A percentile compares a stretch with the other conserved stretches of the same genome.
These are phyloP conservation scores for Quercus rubra DNA, from an alignment of 306 rosid genomes.

Conservation along the genomic window DNA sequence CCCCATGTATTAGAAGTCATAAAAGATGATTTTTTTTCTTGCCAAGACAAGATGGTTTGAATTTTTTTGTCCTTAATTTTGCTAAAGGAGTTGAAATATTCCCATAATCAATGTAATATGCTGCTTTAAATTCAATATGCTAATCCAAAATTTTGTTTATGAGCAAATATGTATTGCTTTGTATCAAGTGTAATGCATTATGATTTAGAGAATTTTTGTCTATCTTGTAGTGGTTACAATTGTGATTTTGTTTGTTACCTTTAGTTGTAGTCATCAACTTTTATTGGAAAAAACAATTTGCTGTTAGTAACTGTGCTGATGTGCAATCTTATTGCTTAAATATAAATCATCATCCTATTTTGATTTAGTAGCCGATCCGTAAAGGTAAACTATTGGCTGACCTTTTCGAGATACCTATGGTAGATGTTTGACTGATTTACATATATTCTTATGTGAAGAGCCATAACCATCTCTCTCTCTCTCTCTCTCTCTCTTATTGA, in stretches of 20 bases:
- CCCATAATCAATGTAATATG: background rate
- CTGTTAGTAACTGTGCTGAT: background rate
- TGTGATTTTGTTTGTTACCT: background rate
- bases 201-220: background rate
- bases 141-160: background rate
- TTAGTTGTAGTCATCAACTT: background rate
- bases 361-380: background rate
- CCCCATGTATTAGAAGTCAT: background rate
- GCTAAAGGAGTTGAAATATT: background rate
- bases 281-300: background rate
- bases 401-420: background rate
- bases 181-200: background rate
- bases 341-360: background rate
- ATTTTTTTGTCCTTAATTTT: background rate
- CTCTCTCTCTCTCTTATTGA: constrained; percentile 9
- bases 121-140: background rate
- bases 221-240: background rate
- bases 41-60: background rate
- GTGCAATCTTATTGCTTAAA: background rate
- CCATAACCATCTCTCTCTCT: constrained; percentile 4
- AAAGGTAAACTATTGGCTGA: background rate
- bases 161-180: background rate
- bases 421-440: background rate
- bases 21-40: background rate
- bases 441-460: constrained; percentile 10